phyloP scores from a whole-genome alignment of 768 basidiomycete species.

The Rhizopogon vesiculosus region DNA sequence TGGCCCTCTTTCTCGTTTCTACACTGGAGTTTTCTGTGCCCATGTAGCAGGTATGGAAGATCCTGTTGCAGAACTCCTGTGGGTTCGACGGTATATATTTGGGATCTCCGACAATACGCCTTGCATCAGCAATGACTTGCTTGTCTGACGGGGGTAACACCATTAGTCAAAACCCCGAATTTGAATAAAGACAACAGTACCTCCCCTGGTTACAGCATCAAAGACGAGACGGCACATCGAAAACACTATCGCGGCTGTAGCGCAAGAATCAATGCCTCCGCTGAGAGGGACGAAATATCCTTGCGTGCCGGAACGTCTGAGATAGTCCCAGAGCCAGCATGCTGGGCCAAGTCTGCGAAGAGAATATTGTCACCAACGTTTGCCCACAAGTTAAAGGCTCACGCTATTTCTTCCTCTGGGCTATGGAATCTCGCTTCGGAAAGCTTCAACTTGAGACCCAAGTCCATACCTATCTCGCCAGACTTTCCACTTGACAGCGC shows the following conservation, averaged over 20 bases:
- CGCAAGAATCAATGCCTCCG: conserved; percentile 96
- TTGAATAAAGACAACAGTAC: conserved; percentile 35
- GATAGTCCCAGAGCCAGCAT: conserved; percentile 99
- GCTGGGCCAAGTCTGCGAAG: conserved; percentile 81
- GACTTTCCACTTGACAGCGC: conserved; percentile 75
- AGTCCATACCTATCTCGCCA: conserved; percentile 47
- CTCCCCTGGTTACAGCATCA: conserved; percentile 68
- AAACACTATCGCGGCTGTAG: conserved; percentile 91
- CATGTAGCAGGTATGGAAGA: conserved; percentile 99
- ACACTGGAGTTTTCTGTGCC: conserved; percentile 92
- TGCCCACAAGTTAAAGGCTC: conserved; percentile 24
- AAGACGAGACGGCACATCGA: conserved; percentile 94
- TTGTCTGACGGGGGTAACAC: conserved; percentile 41
- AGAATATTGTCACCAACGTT: background rate
- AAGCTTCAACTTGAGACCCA: conserved; percentile 43
- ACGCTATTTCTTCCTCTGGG: conserved; percentile 99
- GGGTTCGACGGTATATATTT: conserved; percentile 87
- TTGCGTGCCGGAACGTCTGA: conserved; percentile 86
- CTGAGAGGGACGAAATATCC: conserved; percentile 96
- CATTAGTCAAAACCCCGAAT: background rate
- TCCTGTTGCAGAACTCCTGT: conserved; percentile 75
- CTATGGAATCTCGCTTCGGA: conserved; percentile 52
- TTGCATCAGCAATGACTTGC: conserved; percentile 87
- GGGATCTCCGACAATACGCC: conserved; percentile 83
- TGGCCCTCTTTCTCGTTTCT: conserved; percentile 85